Evolutionary conservation across 2,329 filamentous ascomycete species (phyloP).

Genomic region (Amauroascus niger): DNA sequence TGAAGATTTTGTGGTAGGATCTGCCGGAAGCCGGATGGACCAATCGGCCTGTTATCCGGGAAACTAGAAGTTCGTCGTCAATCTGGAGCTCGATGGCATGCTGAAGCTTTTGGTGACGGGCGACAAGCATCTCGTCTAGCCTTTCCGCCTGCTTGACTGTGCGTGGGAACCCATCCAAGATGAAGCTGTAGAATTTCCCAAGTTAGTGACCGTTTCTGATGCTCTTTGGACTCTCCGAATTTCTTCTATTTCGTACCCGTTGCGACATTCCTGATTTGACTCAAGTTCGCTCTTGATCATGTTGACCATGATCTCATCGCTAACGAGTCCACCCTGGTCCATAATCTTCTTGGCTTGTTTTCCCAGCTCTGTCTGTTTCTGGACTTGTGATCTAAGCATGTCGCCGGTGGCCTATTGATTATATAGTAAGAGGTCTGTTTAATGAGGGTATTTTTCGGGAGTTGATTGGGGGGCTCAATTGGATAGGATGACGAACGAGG

Average conservation of each 20-base stretch:
- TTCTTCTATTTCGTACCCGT: constrained; percentile 63
- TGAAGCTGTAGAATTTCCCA: constrained; percentile 58
- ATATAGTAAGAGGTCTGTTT: no score
- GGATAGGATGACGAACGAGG: constrained; percentile 53
- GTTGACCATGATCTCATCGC: constrained; percentile 97
- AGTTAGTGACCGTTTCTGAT: constrained; percentile 12
- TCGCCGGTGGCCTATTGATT: constrained; percentile 82
- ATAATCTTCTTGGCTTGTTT: constrained; percentile 99
- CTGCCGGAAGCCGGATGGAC: constrained; percentile 93
- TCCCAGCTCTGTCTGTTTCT: constrained; percentile 90
- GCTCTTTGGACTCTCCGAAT: neutral
- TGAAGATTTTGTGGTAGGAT: constrained; percentile 97
- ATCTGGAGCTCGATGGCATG: constrained; percentile 96
- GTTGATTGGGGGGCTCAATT: no score
- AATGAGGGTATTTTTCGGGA: no score
- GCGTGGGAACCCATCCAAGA: constrained; percentile 95
- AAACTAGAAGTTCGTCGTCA: constrained; percentile 84
- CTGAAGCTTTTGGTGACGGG: constrained; percentile 73
- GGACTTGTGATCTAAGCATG: constrained; percentile 97
- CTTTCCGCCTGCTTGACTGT: constrained; percentile 92
- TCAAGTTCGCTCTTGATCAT: constrained; percentile 99
- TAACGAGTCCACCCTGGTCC: constrained; percentile 94
- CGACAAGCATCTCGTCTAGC: constrained; percentile 80
- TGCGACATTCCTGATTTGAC: constrained; percentile 88
- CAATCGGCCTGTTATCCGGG: constrained; percentile 91